These are phyloP conservation scores for Agrocybe praecox DNA, from an alignment of 768 basidiomycete genomes.

Conservation along the genomic window DNA sequence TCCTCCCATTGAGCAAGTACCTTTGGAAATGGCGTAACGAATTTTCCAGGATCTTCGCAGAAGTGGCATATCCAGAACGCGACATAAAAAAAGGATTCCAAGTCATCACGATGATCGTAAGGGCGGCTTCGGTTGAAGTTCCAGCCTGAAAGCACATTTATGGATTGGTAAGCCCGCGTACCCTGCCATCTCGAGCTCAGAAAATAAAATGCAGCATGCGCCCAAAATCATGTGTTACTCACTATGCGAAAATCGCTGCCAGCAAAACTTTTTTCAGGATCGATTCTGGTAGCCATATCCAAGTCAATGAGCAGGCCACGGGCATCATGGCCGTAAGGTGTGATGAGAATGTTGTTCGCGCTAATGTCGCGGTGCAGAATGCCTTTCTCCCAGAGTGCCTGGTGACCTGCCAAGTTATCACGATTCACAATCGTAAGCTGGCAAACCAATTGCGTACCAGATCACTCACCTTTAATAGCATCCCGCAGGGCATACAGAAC, in stretches of 20 bases:
- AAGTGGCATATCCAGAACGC: background rate
- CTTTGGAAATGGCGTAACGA: background rate
- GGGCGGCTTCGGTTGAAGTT: background rate
- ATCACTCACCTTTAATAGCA: slow-evolving; percentile 16
- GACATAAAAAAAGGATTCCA: slow-evolving; percentile 9
- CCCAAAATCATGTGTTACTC: background rate
- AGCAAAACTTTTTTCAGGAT: background rate
- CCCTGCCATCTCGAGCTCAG: slow-evolving; percentile 3
- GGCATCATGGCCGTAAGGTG: background rate
- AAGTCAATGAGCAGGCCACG: slow-evolving; percentile 14
- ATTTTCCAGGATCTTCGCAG: background rate
- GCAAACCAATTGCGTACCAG: too few relatives aligned
- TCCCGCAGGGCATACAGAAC: slow-evolving; percentile 17
- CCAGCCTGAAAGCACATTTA: slow-evolving; percentile 2
- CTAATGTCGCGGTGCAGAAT: slow-evolving; percentile 30
- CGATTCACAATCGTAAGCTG: too few relatives aligned
- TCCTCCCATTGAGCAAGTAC: background rate
- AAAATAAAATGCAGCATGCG: background rate
- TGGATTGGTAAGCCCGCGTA: slow-evolving; percentile 12
- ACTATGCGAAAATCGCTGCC: slow-evolving; percentile 9
- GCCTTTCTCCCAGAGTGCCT: slow-evolving; percentile 9
- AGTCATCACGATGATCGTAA: slow-evolving; percentile 5
- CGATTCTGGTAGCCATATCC: slow-evolving; percentile 12
- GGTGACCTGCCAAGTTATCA: too few relatives aligned
- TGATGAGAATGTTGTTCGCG: slow-evolving; percentile 21